Conservation (phyloP, 139 green algal species). For the Chlorella sp. region DNA sequence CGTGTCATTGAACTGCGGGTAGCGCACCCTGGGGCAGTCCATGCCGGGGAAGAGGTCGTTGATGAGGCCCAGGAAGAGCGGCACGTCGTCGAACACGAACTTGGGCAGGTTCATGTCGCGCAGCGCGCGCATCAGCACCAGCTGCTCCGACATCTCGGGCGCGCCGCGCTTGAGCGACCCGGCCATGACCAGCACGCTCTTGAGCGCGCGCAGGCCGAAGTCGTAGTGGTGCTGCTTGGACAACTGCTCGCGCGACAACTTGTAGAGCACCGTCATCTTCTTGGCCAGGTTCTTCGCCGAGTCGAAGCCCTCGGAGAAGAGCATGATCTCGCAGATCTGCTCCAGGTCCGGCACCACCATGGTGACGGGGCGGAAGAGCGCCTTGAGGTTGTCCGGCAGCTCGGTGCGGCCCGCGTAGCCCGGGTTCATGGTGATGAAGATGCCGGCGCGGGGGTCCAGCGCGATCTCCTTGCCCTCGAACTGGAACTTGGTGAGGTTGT, state of each 20-base stretch:
- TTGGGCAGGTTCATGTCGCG: constrained; percentile 90
- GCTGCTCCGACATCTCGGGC: constrained; percentile 65
- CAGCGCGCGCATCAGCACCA: constrained; percentile 80
- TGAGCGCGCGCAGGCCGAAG: constrained; percentile 78
- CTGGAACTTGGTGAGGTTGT: constrained; percentile 69
- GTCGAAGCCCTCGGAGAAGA: constrained; percentile 81
- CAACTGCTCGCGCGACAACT: constrained; percentile 75
- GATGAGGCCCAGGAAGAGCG: constrained; percentile 82
- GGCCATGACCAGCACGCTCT: constrained; percentile 81
- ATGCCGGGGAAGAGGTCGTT: constrained; percentile 63
- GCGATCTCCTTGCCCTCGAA: constrained; percentile 82
- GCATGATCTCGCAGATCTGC: constrained; percentile 85
- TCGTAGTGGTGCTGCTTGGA: constrained; percentile 85
- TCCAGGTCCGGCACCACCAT: constrained; percentile 78
- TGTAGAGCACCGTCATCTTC: constrained; percentile 90
- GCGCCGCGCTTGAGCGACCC: constrained; percentile 71
- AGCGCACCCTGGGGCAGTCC: constrained; percentile 67
- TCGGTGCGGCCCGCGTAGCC: constrained; percentile 77
- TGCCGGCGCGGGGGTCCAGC: constrained; percentile 60
- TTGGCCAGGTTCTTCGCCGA: constrained; percentile 72
- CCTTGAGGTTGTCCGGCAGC: constrained; percentile 58
- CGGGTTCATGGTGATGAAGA: constrained; percentile 90
- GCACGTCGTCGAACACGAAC: constrained; percentile 85
- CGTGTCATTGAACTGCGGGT: constrained; percentile 76
- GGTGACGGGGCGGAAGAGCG: constrained; percentile 72